Evolutionary conservation across 1,139 yeast genomes (phyloP).

Genomic region (Taphrina wiesneri): DNA sequence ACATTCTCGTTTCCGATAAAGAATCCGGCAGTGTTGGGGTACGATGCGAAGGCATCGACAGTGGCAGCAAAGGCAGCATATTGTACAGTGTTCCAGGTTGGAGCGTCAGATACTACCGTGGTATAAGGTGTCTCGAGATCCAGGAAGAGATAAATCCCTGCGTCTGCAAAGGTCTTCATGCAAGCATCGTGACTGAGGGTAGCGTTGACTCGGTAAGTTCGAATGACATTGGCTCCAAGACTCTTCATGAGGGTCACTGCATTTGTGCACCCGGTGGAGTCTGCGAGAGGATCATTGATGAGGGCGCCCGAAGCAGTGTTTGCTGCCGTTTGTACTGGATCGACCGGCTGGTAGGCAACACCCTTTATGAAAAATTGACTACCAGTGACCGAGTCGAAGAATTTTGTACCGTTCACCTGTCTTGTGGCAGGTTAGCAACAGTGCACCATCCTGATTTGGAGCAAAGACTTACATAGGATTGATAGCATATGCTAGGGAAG

Average conservation of each 20-base stretch:
- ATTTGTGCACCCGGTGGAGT: conserved; percentile 66
- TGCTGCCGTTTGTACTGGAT: conserved; percentile 63
- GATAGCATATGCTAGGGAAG: conserved; percentile 28
- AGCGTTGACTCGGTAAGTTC: conserved; percentile 85
- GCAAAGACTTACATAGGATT: conserved; percentile 19
- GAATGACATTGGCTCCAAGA: conserved; percentile 76
- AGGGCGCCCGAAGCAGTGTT: conserved; percentile 39
- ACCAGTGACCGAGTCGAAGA: conserved; percentile 35
- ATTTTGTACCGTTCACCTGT: conserved; percentile 35
- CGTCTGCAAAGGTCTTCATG: conserved; percentile 85
- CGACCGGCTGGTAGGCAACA: conserved; percentile 86
- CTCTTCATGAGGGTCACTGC: conserved; percentile 73
- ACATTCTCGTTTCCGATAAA: conserved; percentile 94
- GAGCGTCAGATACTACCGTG: conserved; percentile 71
- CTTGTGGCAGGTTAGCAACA: conserved; percentile 4
- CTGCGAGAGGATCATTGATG: conserved; percentile 67
- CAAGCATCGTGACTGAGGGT: conserved; percentile 82
- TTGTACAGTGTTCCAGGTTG: conserved; percentile 86
- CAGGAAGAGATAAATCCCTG: conserved; percentile 85
- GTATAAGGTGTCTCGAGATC: conserved; percentile 93
- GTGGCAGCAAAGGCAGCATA: conserved; percentile 80
- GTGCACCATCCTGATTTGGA: neutral
- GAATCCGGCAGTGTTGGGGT: conserved; percentile 86
- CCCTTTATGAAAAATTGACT: conserved; percentile 73
- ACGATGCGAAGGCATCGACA: conserved; percentile 76